phyloP scores from a whole-genome alignment of 73 alveolate species.

The Urostyla sp. region DNA sequence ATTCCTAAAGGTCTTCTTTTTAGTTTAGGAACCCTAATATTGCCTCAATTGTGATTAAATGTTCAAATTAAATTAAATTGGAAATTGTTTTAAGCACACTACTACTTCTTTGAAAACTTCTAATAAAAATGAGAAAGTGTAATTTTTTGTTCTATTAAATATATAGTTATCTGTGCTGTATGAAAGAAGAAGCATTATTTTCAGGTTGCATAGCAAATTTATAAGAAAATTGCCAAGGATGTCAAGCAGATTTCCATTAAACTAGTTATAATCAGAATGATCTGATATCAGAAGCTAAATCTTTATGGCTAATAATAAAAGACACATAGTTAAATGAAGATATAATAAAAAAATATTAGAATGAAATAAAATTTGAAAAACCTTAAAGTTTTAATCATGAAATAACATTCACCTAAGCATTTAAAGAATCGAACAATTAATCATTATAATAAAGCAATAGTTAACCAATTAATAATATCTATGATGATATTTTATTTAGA shows the following conservation, averaged over 20 bases:
- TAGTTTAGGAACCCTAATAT: neutral
- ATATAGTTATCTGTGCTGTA: slow-evolving; percentile 2
- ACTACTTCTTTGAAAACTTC: neutral
- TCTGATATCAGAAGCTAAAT: neutral
- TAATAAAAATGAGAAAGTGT: neutral
- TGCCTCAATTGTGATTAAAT: neutral
- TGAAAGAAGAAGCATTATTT: neutral
- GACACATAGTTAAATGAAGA: neutral
- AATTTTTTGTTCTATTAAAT: no score
- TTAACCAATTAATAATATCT: neutral
- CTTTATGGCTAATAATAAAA: neutral
- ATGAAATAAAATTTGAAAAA: neutral
- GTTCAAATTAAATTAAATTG: slow-evolving; percentile 6
- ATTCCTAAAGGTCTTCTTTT: neutral
- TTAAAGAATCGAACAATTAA: neutral
- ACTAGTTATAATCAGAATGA: neutral
- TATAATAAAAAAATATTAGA: neutral
- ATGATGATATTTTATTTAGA: slow-evolving; percentile 10
- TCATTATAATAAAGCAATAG: neutral
- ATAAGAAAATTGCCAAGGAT: neutral
- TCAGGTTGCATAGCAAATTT: neutral
- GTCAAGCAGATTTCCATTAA: slow-evolving; percentile 8
- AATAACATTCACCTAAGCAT: slow-evolving; percentile 1
- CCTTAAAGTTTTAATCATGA: slow-evolving; percentile 7
- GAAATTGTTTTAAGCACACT: slow-evolving; percentile 3